Evolutionary conservation across 352 stramenopile species (phyloP), one percentile per base, ranked within the genome.

Genomic region (Blastocystis sp.): DNA sequence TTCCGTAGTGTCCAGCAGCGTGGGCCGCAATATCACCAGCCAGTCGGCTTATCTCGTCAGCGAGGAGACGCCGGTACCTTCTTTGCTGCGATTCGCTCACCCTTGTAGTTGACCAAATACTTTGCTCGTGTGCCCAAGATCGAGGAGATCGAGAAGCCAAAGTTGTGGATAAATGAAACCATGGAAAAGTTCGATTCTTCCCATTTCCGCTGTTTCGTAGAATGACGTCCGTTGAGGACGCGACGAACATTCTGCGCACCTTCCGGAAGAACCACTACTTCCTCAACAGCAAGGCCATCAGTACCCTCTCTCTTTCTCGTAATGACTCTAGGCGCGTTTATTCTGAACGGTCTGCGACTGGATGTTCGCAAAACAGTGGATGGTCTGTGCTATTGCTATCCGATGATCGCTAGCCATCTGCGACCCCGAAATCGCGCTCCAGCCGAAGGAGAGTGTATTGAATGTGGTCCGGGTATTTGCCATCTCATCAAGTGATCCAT

Each of bases 21-120:
- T 81, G 28, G 70, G 70, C 11, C 70, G 70, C 42, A 52, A 66
- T 38, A 81, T 81, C 45, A 81, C 70, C 70, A 81, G 70, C 42
- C 70, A 81, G 70, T 81, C 70, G 34, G 70, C 70, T 40, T 81
- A 81, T 81, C 42, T 81, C 2, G 70, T 81, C 19, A 81, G 70
- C 42, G 70, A 81, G 65, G 70, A 81, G 48, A 81, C 70, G 2
- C 70, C 70, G 14, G 70, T 81, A 81, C 19, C 21, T 63, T 63
- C 28, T 17, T 14, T 4, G 3, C 43, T 45, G 28, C 28, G 7
- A n/a, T n/a, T 43, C 28, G 10, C 40, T 64, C 2, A 63, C 4
- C 17, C 1, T 65, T 6, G 48, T 81, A 81, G 70, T 42, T 81
- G 6, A 81, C 70, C 28, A 54, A 54, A 0, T 81, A 66, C 43